Evolutionary conservation across 2,329 filamentous ascomycete genomes (phyloP).

Genomic region (Trichoderma sp.): DNA sequence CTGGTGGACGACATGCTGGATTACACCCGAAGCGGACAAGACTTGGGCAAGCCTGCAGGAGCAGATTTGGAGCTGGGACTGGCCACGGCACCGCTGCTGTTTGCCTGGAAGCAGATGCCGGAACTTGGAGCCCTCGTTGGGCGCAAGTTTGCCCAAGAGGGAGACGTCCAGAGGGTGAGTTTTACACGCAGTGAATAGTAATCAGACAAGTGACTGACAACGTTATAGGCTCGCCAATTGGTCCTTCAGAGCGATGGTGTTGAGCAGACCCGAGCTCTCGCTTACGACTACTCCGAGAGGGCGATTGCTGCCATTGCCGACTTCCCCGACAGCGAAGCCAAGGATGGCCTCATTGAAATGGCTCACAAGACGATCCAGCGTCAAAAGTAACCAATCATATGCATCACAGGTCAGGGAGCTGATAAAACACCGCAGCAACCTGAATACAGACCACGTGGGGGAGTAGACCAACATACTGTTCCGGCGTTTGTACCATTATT

Average conservation of each 20-base stretch:
- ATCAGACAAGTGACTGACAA: background rate
- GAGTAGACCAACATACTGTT: background rate
- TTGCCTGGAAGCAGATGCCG: conserved; percentile 88
- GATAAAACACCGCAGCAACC: background rate
- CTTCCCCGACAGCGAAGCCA: conserved; percentile 95
- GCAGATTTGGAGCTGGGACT: conserved; percentile 92
- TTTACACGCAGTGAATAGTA: background rate
- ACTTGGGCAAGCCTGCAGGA: conserved; percentile 92
- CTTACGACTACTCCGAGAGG: conserved; percentile 86
- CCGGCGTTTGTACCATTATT: conserved; percentile 17
- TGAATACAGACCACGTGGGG: background rate
- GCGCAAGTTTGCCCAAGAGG: conserved; percentile 80
- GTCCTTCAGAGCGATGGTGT: conserved; percentile 84
- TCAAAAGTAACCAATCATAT: conserved; percentile 65
- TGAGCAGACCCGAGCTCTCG: conserved; percentile 86
- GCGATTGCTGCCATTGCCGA: conserved; percentile 79
- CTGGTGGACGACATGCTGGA: conserved; percentile 97
- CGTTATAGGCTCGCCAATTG: conserved; percentile 74
- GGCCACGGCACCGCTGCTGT: conserved; percentile 89
- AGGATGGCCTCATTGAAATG: conserved; percentile 89
- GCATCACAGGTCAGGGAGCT: background rate
- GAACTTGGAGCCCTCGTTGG: conserved; percentile 88
- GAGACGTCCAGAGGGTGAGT: conserved; percentile 81
- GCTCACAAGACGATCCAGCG: conserved; percentile 88
- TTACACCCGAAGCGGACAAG: conserved; percentile 81